A percentile compares a stretch with the other conserved stretches of the same genome.
Evolutionary conservation across 805 yeast genomes (phyloP).

Genomic region (Candida succiphila): DNA sequence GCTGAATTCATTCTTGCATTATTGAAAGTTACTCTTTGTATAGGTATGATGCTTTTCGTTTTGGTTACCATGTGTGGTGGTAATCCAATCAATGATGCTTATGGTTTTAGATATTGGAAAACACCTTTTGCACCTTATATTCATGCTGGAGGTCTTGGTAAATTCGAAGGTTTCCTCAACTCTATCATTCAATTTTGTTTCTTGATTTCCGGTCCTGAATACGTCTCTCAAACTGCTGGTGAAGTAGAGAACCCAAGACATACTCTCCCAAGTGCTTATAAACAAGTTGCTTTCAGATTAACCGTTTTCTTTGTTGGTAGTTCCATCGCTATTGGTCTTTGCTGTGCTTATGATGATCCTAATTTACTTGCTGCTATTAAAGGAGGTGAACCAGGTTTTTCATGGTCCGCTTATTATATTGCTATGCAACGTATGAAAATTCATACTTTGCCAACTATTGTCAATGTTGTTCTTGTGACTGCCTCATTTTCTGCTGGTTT

Average conservation of each 20-base stretch:
- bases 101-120: constrained; percentile 24
- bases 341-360: constrained; percentile 34
- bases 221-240: constrained; percentile 36
- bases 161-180: constrained; percentile 35
- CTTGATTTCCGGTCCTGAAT: constrained; percentile 41
- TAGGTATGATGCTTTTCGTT: constrained; percentile 33
- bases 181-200: constrained; percentile 31
- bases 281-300: constrained; percentile 34
- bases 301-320: constrained; percentile 38
- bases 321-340: constrained; percentile 34
- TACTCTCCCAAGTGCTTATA: constrained; percentile 35
- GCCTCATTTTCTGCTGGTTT: constrained; percentile 40
- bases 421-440: constrained; percentile 37
- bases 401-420: constrained; percentile 38
- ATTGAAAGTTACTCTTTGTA: constrained; percentile 31
- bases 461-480: constrained; percentile 31
- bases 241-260: constrained; percentile 39
- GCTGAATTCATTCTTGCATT: constrained; percentile 36
- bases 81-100: constrained; percentile 32
- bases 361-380: constrained; percentile 21
- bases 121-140: constrained; percentile 26
- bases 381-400: constrained; percentile 32
- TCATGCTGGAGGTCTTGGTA: constrained; percentile 31
- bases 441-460: constrained; percentile 32
- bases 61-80: constrained; percentile 44